phyloP scores from a whole-genome alignment of 305 asterid genomes.

The Fraxinus xanthoxyloides region DNA sequence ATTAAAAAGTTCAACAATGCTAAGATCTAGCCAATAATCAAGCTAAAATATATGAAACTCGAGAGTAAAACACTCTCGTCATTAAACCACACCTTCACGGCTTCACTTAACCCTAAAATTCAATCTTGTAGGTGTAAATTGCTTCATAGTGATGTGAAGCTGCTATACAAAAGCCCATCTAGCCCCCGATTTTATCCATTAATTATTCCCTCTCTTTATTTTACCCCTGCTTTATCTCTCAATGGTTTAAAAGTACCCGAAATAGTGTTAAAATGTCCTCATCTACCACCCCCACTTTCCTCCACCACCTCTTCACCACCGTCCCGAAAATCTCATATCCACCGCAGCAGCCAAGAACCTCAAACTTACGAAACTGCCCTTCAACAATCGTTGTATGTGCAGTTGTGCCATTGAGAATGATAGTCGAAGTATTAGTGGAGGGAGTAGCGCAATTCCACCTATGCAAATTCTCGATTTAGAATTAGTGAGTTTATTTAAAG shows the following conservation, averaged over 20 bases:
- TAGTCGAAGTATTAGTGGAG: background rate
- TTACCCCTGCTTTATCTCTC: slow-evolving; percentile 27
- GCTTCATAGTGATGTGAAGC: slow-evolving; percentile 66
- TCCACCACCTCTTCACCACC: slow-evolving; percentile 19
- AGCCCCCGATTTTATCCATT: slow-evolving; percentile 37
- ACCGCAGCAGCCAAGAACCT: slow-evolving; percentile 18
- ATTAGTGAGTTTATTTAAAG: too few species aligned
- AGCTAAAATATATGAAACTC: too few species aligned
- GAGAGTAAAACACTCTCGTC: too few species aligned
- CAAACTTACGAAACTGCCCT: background rate
- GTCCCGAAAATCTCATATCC: slow-evolving; percentile 9
- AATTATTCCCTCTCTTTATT: slow-evolving; percentile 24
- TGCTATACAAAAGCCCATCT: slow-evolving; percentile 46
- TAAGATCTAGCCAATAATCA: too few species aligned
- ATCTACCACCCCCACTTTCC: slow-evolving; percentile 35
- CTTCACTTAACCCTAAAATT: too few species aligned
- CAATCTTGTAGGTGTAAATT: slow-evolving; percentile 30
- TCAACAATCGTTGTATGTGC: slow-evolving; percentile 32
- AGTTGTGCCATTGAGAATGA: slow-evolving; percentile 28
- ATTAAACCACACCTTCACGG: too few species aligned
- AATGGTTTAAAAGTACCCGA: slow-evolving; percentile 28
- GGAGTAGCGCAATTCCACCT: background rate
- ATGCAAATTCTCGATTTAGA: too few species aligned
- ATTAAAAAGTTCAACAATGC: too few species aligned
- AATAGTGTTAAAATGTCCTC: slow-evolving; percentile 27